These are phyloP conservation scores for Hymenoscyphus fraxineus DNA, from an alignment of 2,329 filamentous ascomycete genomes.

Conservation along the genomic window DNA sequence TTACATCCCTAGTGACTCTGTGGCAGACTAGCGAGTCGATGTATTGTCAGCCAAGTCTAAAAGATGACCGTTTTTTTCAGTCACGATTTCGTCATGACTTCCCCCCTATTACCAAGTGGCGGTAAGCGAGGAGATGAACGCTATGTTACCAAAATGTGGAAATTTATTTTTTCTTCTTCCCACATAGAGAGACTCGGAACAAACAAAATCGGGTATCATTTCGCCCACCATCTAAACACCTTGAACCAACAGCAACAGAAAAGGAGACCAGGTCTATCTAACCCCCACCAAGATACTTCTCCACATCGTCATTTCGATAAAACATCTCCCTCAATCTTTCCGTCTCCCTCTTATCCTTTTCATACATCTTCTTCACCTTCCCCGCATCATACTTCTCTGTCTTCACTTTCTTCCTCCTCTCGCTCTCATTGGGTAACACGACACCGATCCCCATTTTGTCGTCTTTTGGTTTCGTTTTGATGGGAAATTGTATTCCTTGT, in stretches of 20 bases:
- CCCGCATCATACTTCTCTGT: constrained; percentile 62
- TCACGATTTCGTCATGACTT: no score
- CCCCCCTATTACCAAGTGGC: no score
- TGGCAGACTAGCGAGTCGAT: no score
- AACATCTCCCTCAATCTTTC: constrained; percentile 67
- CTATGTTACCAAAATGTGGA: no score
- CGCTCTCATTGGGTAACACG: constrained; percentile 37
- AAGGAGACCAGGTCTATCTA: constrained; percentile 11
- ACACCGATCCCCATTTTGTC: constrained; percentile 72
- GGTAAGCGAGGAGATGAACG: no score
- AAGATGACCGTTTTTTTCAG: no score
- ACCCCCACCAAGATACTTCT: constrained; percentile 52
- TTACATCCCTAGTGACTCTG: no score
- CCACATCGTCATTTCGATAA: constrained; percentile 70
- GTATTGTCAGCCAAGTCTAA: no score
- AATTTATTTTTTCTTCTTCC: no score
- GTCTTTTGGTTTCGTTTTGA: constrained; percentile 67
- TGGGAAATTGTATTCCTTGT: constrained; percentile 68
- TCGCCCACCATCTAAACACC: background rate
- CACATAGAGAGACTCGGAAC: no score
- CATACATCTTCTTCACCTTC: constrained; percentile 58
- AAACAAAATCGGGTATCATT: background rate
- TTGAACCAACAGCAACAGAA: background rate
- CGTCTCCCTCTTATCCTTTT: constrained; percentile 58
- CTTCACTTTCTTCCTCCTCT: constrained; percentile 40